Evolutionary conservation across 805 yeast species (phyloP).

Genomic region (Kazachstania viticola): DNA sequence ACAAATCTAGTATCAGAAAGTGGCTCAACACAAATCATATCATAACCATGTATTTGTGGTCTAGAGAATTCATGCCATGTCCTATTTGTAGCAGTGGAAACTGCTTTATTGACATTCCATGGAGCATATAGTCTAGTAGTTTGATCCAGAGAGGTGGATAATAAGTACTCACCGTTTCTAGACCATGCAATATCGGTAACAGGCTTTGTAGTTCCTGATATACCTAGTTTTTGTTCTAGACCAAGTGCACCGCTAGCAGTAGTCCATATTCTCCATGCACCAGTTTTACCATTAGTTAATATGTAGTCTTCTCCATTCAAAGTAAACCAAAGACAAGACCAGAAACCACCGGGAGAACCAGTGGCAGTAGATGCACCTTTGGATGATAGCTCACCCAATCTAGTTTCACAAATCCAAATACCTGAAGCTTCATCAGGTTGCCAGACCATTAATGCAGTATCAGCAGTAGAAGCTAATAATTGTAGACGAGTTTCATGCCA

Average conservation of each 20-base stretch:
- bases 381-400: slow-evolving; percentile 86
- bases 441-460: slow-evolving; percentile 90
- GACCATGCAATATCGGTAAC: slow-evolving; percentile 78
- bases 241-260: slow-evolving; percentile 21
- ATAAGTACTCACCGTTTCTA: slow-evolving; percentile 48
- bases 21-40: slow-evolving; percentile 72
- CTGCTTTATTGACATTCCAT: slow-evolving; percentile 34
- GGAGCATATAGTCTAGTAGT: slow-evolving; percentile 77
- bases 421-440: slow-evolving; percentile 78
- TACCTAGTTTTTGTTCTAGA: slow-evolving; percentile 41
- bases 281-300: slow-evolving; percentile 81
- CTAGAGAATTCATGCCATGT: slow-evolving; percentile 90
- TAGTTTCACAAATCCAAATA: slow-evolving; percentile 70
- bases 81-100: slow-evolving; percentile 16
- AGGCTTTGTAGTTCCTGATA: slow-evolving; percentile 66
- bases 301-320: slow-evolving; percentile 36
- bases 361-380: slow-evolving; percentile 98
- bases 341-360: slow-evolving; percentile 76
- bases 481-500: slow-evolving; percentile 59
- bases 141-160: slow-evolving; percentile 82
- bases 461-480: slow-evolving; percentile 80
- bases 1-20: slow-evolving; percentile 55
- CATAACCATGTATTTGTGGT: slow-evolving; percentile 97
- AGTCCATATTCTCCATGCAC: slow-evolving; percentile 77
- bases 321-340: slow-evolving; percentile 61